Evolutionary conservation across 2,329 filamentous ascomycete genomes (phyloP), one percentile per base, ranked within the genome.

Genomic region (Fusarium armeniacum): DNA sequence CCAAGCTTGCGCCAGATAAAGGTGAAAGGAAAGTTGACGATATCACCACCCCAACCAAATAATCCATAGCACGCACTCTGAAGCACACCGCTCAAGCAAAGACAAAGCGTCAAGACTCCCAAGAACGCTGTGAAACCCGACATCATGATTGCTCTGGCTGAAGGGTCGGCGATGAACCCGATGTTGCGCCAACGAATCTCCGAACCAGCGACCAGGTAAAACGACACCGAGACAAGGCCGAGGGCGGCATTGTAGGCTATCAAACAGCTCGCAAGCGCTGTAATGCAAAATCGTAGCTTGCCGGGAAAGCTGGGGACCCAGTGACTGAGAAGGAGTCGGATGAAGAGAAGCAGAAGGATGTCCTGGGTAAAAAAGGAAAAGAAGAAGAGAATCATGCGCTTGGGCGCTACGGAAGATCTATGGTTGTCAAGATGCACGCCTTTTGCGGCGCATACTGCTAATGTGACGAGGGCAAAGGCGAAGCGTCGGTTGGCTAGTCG

Each of bases 101-200:
- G 33, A 10, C 73, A 65, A 2, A 58, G 51, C 6, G 24, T 33
- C 5, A 73, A 51, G 18, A 76, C 75, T 30, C 75, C 45, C 6
- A 62, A 11, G 8, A 76, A 74, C 5, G 76, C 76, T 40, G 79
- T 67, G 18, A 77, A 47, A 0, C 79, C 79, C 1, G 78, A 75
- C 30, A 80, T 68, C 18, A 81, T 66, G n/a, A 79, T 70, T 8
- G 71, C 69, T 44, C 78, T 72, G 3, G 78, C 76, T 1, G 77
- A 73, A 2, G 78, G 67, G 26, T 80, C 79, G 18, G 74, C 70
- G 2, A 74, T 78, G 11, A 80, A 53, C 1, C 68, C 77, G n/a
- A 79, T 69, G 49, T 80, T 80, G 15, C 77, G 73, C 78, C 79
- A 80, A 45, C 76, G 79, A 6, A 80, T 74, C 28, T 80, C 78